Percentiles rank a stretch among this genome's conserved stretches.
Conservation (phyloP, 371 early-diverging fungal genomes). For the Entomophthora muscae region DNA sequence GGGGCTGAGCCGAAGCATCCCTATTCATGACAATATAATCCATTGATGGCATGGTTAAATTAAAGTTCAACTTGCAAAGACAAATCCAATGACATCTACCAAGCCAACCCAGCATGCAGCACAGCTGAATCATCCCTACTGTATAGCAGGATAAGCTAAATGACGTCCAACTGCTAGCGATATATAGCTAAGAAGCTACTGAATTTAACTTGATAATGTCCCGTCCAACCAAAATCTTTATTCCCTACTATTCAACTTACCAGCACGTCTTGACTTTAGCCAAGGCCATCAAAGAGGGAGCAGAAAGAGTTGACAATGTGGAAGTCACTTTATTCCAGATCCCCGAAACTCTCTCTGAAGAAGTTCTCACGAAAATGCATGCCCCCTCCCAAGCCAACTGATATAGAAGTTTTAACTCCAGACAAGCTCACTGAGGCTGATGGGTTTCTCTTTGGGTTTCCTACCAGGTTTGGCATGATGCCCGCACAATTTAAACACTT, state of each 20-base stretch:
- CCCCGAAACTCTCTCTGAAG: constrained; percentile 41
- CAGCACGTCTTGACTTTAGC: background rate
- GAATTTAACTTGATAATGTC: too few species aligned
- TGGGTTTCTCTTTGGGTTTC: constrained; percentile 63
- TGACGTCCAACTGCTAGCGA: too few species aligned
- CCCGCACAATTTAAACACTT: constrained; percentile 64
- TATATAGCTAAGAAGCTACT: too few species aligned
- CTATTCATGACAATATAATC: too few species aligned
- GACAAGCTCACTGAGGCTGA: constrained; percentile 42
- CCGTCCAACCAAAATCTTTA: constrained; percentile 1
- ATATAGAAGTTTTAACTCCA: constrained; percentile 35
- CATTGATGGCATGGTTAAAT: too few species aligned
- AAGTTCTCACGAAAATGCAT: constrained; percentile 50
- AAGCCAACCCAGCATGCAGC: too few species aligned
- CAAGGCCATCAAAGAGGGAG: constrained; percentile 33
- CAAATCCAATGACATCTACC: too few species aligned
- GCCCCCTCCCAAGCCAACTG: constrained; percentile 28
- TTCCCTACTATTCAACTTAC: constrained; percentile 9
- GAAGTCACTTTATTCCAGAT: constrained; percentile 47
- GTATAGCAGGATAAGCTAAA: too few species aligned
- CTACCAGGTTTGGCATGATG: constrained; percentile 48
- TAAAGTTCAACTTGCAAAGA: too few species aligned
- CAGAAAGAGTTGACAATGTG: constrained; percentile 29
- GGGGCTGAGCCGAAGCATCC: too few species aligned
- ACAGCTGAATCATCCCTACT: too few species aligned